Percentiles rank a stretch among this genome's conserved stretches.
Evolutionary conservation across 129 eudicot species (phyloP).

Genomic region (Cynara cardunculus): DNA sequence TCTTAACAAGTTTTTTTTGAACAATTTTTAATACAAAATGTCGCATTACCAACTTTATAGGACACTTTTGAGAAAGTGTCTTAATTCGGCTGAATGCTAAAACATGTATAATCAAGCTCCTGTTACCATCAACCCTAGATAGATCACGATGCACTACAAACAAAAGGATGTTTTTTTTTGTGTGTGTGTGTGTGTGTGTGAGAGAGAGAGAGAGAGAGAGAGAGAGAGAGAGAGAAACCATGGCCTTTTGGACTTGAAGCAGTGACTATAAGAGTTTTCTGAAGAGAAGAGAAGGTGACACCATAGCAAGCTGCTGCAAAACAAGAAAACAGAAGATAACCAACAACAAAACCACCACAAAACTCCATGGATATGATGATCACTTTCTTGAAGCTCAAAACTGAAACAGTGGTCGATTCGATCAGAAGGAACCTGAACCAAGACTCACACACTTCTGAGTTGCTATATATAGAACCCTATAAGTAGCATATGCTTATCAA

Average conservation of each 20-base stretch:
- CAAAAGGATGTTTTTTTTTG: neutral
- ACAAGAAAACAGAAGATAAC: slow-evolving; percentile 28
- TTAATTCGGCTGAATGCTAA: too few relatives aligned
- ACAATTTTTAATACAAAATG: too few relatives aligned
- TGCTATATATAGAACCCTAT: slow-evolving; percentile 24
- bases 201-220: neutral
- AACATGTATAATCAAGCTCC: too few relatives aligned
- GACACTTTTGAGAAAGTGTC: too few relatives aligned
- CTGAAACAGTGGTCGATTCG: slow-evolving; percentile 3
- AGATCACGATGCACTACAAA: neutral
- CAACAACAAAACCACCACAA: slow-evolving; percentile 19
- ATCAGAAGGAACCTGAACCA: slow-evolving; percentile 7
- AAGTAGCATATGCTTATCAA: slow-evolving; percentile 1
- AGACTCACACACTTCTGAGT: neutral
- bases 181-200: neutral
- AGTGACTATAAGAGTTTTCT: slow-evolving; percentile 37
- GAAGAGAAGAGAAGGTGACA: slow-evolving; percentile 49
- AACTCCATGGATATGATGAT: slow-evolving; percentile 15
- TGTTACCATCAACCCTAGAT: neutral
- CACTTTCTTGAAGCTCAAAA: neutral
- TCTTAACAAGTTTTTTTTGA: too few relatives aligned
- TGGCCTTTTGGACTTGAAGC: slow-evolving; percentile 44
- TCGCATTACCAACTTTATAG: too few relatives aligned
- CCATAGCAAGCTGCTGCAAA: slow-evolving; percentile 35
- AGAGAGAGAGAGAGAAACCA: slow-evolving; percentile 26